Evolutionary conservation across 164 flowering plant genomes (phyloP).

Genomic region (Buxus sempervirens): DNA sequence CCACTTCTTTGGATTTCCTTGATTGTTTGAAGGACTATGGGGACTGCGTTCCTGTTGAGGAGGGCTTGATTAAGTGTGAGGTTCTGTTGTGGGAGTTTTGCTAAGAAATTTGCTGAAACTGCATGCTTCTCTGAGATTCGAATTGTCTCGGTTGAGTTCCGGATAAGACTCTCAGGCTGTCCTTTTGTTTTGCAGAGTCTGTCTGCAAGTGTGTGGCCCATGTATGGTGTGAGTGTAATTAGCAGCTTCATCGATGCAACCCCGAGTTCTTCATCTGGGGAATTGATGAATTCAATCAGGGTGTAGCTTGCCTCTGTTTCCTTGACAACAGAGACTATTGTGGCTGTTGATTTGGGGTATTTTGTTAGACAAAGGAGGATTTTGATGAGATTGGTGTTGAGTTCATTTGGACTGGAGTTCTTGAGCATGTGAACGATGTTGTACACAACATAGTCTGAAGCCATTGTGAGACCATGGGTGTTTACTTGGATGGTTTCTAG

Average conservation of each 20-base stretch:
- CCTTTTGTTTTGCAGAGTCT: constrained; percentile 63
- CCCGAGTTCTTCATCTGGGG: constrained; percentile 52
- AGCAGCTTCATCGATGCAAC: constrained; percentile 58
- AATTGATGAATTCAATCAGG: constrained; percentile 53
- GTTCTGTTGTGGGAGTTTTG: constrained; percentile 67
- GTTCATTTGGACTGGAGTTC: constrained; percentile 45
- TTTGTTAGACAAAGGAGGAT: constrained; percentile 49
- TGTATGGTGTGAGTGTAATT: constrained; percentile 40
- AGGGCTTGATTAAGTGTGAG: constrained; percentile 66
- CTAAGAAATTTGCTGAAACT: constrained; percentile 52
- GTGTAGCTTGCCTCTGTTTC: constrained; percentile 60
- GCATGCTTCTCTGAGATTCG: constrained; percentile 55
- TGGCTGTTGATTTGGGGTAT: constrained; percentile 36
- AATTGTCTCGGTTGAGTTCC: constrained; percentile 22
- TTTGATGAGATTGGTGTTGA: constrained; percentile 49
- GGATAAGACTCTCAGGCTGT: constrained; percentile 55
- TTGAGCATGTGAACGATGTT: constrained; percentile 48
- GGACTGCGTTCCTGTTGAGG: constrained; percentile 34
- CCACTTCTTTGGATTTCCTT: constrained; percentile 43
- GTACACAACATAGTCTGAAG: constrained; percentile 55
- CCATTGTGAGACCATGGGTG: constrained; percentile 54
- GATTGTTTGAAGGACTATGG: constrained; percentile 37
- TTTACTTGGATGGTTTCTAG: constrained; percentile 43
- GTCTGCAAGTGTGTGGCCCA: constrained; percentile 64
- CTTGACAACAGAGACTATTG: constrained; percentile 46